Evolutionary conservation across 1,284 basidiomycete species (phyloP), one percentile per base, ranked within the genome.

Genomic region (Neonothopanus nambi): DNA sequence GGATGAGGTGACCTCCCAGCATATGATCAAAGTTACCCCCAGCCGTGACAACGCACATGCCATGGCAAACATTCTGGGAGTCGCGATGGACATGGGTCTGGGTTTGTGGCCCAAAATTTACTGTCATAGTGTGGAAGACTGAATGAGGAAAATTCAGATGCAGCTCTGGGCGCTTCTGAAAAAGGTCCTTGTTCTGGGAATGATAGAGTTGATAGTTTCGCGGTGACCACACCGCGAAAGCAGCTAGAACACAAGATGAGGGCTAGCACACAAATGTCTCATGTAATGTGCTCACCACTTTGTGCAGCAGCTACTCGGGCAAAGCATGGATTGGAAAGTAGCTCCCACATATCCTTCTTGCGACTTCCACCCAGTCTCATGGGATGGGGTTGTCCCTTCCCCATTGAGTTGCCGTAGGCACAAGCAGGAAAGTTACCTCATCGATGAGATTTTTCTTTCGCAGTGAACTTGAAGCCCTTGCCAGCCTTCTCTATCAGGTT

Each of bases 31-130:
- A 50, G n/a, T 38, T 38, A 12, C 38, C 38, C 13, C 12, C 21
- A 5, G 38, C 21, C 3, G 48, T 50, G 36, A 50, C 28, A 5
- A 38, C 36, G 38, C 48, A 50, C 12, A 20, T 26, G 3, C 48
- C 37, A 41, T 17, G 20, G n/a, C 38, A 40, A 40, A 40, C n/a
- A n/a, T 40, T 40, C n/a, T n/a, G n/a, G n/a, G n/a, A n/a, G n/a
- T 59, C 55, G 9, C 24, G 18, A 26, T 59, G 57, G 2, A 43
- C 30, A 33, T 38, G n/a, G 21, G 35, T 33, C 13, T 28, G 30
- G 9, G 51, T 51, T 13, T n/a, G 18, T 2, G 55, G 55, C 15
- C 52, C 53, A n/a, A n/a, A n/a, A 47, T 59, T 59, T 18, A 54
- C 21, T 5, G 45, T 53, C 5, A 35, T 30, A 6, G 7, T 18